Percentiles rank a stretch among this genome's conserved stretches.
Conservation (phyloP, 1,139 yeast species). For the Trichomonascaceae sp. region DNA sequence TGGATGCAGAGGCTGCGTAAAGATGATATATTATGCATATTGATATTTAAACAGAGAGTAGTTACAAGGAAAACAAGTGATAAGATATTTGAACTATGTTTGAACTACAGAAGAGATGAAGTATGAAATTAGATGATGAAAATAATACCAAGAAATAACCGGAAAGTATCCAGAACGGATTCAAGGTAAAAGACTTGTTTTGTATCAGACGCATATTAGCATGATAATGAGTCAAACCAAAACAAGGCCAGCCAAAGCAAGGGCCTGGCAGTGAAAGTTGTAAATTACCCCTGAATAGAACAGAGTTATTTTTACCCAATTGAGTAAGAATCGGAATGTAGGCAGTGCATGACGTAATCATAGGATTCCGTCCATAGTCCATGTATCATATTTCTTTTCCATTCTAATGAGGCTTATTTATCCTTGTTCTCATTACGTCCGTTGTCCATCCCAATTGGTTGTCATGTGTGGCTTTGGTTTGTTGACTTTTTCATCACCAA, state of each 20-base stretch:
- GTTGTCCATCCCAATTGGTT: neutral
- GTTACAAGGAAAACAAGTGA: neutral
- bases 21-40: neutral
- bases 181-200: too few relatives aligned
- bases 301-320: neutral
- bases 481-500: neutral
- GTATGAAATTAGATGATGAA: too few relatives aligned
- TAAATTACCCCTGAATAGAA: neutral
- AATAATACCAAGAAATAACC: too few relatives aligned
- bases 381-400: neutral
- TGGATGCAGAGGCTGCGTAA: neutral
- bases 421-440: neutral
- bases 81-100: too few relatives aligned
- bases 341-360: neutral
- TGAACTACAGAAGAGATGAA: too few relatives aligned
- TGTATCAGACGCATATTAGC: too few relatives aligned
- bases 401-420: neutral
- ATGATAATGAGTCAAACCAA: too few relatives aligned
- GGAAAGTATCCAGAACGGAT: too few relatives aligned
- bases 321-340: neutral
- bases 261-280: neutral
- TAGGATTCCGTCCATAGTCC: neutral
- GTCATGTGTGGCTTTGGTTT: neutral
- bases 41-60: neutral
- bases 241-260: too few relatives aligned